These are phyloP conservation scores for Fusarium chlamydosporum DNA, from an alignment of 2,329 filamentous ascomycete genomes.

Conservation along the genomic window DNA sequence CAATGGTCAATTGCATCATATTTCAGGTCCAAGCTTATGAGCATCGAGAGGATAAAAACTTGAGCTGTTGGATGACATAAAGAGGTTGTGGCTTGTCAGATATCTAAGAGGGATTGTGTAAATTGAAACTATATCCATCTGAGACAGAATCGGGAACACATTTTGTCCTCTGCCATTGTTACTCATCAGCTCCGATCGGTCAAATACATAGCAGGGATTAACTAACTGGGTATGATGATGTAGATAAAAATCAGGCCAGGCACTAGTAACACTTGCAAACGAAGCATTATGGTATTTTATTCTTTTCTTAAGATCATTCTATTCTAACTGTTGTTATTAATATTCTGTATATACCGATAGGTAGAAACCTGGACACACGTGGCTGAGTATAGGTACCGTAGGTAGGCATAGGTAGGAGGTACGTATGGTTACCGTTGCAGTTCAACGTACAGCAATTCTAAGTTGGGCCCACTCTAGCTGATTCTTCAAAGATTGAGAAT, in stretches of 20 bases:
- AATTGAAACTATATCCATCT: not conserved
- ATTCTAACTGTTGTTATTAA: too few relatives aligned
- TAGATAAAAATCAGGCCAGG: not conserved
- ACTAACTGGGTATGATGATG: not conserved
- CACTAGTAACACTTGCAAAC: not conserved
- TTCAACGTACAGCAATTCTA: not conserved
- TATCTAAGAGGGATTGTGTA: too few relatives aligned
- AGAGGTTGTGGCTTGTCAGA: not conserved
- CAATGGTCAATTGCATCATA: slow-evolving; percentile 28
- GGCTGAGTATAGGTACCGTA: not conserved
- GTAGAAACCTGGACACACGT: too few relatives aligned
- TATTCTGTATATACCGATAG: not conserved
- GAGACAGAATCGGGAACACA: not conserved
- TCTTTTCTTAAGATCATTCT: not conserved
- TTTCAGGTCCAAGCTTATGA: slow-evolving; percentile 17
- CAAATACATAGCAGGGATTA: not conserved
- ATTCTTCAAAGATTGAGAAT: not conserved
- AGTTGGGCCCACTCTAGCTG: too few relatives aligned
- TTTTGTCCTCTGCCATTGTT: not conserved
- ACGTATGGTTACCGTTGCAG: too few relatives aligned
- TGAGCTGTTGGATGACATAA: not conserved
- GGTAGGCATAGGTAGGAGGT: too few relatives aligned
- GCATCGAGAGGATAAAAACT: not conserved
- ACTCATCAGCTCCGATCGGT: slow-evolving; percentile 1
- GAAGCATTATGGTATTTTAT: not conserved